phyloP scores from a whole-genome alignment of 23 red algal species.

The Chondrus crispus region DNA sequence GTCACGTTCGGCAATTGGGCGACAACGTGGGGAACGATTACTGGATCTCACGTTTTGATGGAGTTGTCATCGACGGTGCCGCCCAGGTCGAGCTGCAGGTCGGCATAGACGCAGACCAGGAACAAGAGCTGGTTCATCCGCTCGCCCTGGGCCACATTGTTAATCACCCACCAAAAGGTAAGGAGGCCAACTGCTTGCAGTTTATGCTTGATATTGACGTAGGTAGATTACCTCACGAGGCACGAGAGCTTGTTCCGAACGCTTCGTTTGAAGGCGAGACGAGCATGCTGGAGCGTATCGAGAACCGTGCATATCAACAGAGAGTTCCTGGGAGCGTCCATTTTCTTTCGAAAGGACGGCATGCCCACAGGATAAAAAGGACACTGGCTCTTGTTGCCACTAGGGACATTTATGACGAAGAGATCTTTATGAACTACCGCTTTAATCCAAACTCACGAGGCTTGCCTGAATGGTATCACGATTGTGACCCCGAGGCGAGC shows the following conservation, averaged over 20 bases:
- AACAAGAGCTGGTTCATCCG: conserved; percentile 62
- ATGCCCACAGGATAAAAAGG: not conserved
- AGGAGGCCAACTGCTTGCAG: conserved; percentile 32
- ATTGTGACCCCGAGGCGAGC: not conserved
- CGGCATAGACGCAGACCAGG: not conserved
- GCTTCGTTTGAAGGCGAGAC: not conserved
- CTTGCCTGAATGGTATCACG: conserved; percentile 31
- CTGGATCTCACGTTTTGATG: conserved; percentile 38
- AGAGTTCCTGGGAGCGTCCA: conserved; percentile 20
- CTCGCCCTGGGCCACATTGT: conserved; percentile 69
- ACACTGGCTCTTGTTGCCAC: conserved; percentile 51
- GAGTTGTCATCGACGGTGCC: conserved; percentile 31
- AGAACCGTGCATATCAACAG: not conserved
- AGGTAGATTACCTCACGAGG: not conserved
- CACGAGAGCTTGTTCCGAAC: conserved; percentile 37
- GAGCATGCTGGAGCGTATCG: not conserved
- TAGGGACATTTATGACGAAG: conserved; percentile 40
- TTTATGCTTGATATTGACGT: conserved; percentile 53
- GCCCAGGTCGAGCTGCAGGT: not conserved
- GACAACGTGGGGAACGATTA: conserved; percentile 23
- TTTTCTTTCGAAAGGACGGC: not conserved
- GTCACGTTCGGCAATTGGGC: not conserved
- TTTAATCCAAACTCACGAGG: conserved; percentile 8
- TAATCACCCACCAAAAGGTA: conserved; percentile 64
- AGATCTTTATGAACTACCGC: conserved; percentile 67